Conservation (phyloP, 441 rosid genomes). For the Mallotus japonicus region DNA sequence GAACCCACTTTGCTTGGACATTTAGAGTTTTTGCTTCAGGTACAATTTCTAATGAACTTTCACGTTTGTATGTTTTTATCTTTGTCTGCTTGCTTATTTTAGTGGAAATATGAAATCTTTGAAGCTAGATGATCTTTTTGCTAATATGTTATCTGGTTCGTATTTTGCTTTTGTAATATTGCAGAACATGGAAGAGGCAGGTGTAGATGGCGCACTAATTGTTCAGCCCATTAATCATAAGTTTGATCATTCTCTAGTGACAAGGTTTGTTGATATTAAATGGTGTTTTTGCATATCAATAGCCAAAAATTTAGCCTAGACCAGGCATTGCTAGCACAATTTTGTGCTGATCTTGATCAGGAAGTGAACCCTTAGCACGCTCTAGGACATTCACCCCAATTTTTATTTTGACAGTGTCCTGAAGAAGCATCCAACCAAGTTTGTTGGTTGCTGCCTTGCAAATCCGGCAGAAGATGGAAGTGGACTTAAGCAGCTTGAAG, state of each 20-base stretch:
- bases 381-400: too few species aligned
- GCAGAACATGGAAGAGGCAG: slow-evolving; percentile 89
- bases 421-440: slow-evolving; percentile 73
- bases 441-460: slow-evolving; percentile 91
- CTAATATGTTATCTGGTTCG: background rate
- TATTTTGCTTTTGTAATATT: background rate
- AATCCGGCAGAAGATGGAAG: slow-evolving; percentile 87
- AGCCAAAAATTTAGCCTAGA: background rate
- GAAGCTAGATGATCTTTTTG: too few species aligned
- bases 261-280: slow-evolving; percentile 48
- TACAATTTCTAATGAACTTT: slow-evolving; percentile 18
- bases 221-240: slow-evolving; percentile 96
- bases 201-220: slow-evolving; percentile 88
- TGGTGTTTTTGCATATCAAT: background rate
- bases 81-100: background rate
- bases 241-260: slow-evolving; percentile 83
- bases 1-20: slow-evolving; percentile 81
- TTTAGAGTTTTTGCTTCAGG: slow-evolving; percentile 84
- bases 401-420: slow-evolving; percentile 49
- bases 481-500: slow-evolving; percentile 70
- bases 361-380: background rate
- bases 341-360: slow-evolving; percentile 5
- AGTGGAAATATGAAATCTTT: background rate
- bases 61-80: background rate
- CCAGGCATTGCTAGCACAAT: background rate